phyloP scores from a whole-genome alignment of 345 rosid genomes.

The Gossypium australe region DNA sequence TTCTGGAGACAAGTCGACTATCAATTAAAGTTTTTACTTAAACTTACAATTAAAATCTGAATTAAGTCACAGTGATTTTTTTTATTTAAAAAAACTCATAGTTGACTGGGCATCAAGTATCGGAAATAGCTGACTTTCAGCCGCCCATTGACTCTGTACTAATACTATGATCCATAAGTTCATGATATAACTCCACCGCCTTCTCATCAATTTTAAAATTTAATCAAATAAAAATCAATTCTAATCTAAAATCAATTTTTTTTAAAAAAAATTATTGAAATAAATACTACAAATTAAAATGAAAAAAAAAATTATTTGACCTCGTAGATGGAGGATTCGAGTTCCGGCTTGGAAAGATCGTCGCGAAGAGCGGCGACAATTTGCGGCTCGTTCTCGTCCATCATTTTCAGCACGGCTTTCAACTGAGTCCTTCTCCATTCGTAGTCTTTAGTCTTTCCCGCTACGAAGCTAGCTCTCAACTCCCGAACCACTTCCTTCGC shows the following conservation, averaged over 20 bases:
- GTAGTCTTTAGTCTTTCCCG: slow-evolving; percentile 66
- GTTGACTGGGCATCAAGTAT: background rate
- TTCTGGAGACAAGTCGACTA: background rate
- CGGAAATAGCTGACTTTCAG: background rate
- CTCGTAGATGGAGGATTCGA: slow-evolving; percentile 72
- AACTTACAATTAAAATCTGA: background rate
- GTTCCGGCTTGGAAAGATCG: slow-evolving; percentile 81
- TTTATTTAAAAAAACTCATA: background rate
- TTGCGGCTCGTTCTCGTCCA: slow-evolving; percentile 56
- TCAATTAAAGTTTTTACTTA: background rate
- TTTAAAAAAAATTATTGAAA: background rate
- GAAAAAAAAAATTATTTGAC: slow-evolving; percentile 22
- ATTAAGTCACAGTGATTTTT: background rate
- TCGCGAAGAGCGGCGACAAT: slow-evolving; percentile 62
- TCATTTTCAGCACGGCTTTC: slow-evolving; percentile 42
- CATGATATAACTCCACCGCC: background rate
- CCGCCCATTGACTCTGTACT: background rate
- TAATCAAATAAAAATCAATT: background rate
- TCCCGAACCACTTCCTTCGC: slow-evolving; percentile 45
- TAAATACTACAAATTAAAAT: background rate
- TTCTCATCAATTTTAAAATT: background rate
- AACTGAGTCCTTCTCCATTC: slow-evolving; percentile 76
- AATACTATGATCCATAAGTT: background rate
- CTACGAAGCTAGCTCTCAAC: slow-evolving; percentile 40
- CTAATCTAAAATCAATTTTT: background rate